A percentile compares a stretch with the other conserved stretches of the same genome.
Conservation (phyloP, 495 filamentous ascomycete species). For the Hyaloscypha finlandica region DNA sequence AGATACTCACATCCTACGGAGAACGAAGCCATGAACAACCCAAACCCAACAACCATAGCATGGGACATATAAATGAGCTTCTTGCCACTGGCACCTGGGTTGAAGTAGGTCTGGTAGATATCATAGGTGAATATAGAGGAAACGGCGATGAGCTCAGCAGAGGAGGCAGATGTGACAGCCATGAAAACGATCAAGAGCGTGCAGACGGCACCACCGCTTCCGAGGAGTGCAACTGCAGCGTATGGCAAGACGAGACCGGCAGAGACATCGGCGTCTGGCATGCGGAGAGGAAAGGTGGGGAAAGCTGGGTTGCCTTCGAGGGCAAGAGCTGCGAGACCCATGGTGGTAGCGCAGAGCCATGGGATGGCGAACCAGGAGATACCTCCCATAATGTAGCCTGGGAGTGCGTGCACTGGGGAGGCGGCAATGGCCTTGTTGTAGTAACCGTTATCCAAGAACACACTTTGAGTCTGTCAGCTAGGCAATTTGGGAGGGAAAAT, state of each 20-base stretch:
- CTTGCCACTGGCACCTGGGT: conserved; percentile 67
- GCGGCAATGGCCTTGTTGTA: conserved; percentile 98
- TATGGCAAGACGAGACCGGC: conserved; percentile 89
- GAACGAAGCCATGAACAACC: conserved; percentile 82
- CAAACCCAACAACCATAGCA: conserved; percentile 71
- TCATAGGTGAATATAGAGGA: conserved; percentile 94
- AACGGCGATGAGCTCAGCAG: conserved; percentile 88
- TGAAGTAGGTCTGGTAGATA: conserved; percentile 73
- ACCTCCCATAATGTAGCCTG: conserved; percentile 80
- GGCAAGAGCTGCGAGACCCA: conserved; percentile 88
- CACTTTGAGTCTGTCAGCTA: conserved; percentile 11
- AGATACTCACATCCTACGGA: conserved; percentile 33
- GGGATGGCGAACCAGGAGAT: conserved; percentile 95
- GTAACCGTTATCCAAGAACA: conserved; percentile 54
- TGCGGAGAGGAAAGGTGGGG: conserved; percentile 70
- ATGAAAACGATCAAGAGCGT: conserved; percentile 91
- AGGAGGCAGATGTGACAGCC: conserved; percentile 90
- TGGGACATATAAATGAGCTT: conserved; percentile 87
- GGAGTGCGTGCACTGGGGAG: conserved; percentile 82
- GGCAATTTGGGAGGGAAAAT: not conserved
- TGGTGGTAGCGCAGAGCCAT: conserved; percentile 89
- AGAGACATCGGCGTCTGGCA: conserved; percentile 73
- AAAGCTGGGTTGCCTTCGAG: conserved; percentile 75
- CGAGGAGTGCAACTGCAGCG: conserved; percentile 85
- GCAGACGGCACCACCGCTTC: conserved; percentile 82